Evolutionary conservation across 345 rosid species (phyloP).

Genomic region (Salix viminalis): DNA sequence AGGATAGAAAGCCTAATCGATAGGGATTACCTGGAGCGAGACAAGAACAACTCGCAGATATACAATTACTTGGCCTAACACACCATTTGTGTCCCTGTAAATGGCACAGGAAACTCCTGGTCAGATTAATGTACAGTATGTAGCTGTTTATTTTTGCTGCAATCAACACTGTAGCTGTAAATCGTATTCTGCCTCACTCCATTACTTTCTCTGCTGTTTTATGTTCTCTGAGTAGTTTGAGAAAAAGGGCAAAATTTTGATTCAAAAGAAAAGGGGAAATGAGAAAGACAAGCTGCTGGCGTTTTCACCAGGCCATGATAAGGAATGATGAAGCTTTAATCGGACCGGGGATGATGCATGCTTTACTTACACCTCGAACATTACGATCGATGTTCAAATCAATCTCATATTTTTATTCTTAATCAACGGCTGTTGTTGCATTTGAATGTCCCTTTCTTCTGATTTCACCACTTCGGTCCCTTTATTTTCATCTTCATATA

Average conservation of each 20-base stretch:
- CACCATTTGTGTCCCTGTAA: slow-evolving; percentile 5
- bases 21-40: slow-evolving; percentile 96
- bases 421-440: background rate
- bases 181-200: slow-evolving; percentile 16
- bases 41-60: slow-evolving; percentile 94
- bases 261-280: background rate
- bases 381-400: background rate
- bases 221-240: slow-evolving; percentile 10
- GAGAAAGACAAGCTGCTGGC: background rate
- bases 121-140: slow-evolving; percentile 40
- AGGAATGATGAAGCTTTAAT: background rate
- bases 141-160: slow-evolving; percentile 18
- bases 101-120: slow-evolving; percentile 18
- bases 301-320: background rate
- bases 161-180: slow-evolving; percentile 32
- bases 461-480: background rate
- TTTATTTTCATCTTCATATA: background rate
- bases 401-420: background rate
- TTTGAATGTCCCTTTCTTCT: background rate
- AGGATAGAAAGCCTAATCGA: slow-evolving; percentile 94
- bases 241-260: background rate
- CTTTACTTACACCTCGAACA: background rate
- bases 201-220: background rate
- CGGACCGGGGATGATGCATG: background rate
- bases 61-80: slow-evolving; percentile 84